A percentile compares a stretch with the other conserved stretches of the same genome.
These are phyloP conservation scores for Starmerella geochares DNA, from an alignment of 805 yeast species.

Conservation along the genomic window DNA sequence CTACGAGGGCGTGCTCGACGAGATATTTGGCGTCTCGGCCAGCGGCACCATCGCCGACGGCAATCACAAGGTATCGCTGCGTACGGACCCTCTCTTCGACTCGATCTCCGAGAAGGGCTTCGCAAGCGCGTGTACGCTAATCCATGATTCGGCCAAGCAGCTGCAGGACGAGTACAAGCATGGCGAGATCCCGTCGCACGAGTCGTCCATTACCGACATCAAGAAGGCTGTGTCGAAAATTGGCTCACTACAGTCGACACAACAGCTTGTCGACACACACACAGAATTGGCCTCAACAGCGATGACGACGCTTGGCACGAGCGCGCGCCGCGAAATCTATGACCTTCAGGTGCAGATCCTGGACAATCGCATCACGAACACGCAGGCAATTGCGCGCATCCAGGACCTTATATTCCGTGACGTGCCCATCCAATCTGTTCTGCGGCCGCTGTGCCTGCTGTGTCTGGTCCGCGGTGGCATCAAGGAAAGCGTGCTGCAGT, in stretches of 20 bases:
- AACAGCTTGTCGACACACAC: slow-evolving; percentile 59
- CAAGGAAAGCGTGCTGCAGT: slow-evolving; percentile 46
- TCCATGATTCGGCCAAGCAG: slow-evolving; percentile 60
- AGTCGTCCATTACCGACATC: slow-evolving; percentile 49
- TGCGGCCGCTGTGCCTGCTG: slow-evolving; percentile 48
- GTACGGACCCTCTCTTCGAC: slow-evolving; percentile 21
- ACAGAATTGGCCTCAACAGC: slow-evolving; percentile 63
- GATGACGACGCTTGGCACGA: slow-evolving; percentile 38
- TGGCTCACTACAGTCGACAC: slow-evolving; percentile 54
- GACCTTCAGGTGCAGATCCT: slow-evolving; percentile 50
- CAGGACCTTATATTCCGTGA: slow-evolving; percentile 43
- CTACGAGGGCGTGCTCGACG: slow-evolving; percentile 74
- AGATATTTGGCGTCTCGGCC: slow-evolving; percentile 42
- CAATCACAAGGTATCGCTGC: slow-evolving; percentile 10
- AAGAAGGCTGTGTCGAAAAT: slow-evolving; percentile 61
- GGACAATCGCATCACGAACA: slow-evolving; percentile 39
- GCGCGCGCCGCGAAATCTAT: slow-evolving; percentile 26
- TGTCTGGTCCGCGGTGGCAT: slow-evolving; percentile 61
- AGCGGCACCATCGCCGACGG: slow-evolving; percentile 27
- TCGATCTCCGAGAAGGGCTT: slow-evolving; percentile 59
- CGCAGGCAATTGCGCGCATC: slow-evolving; percentile 35
- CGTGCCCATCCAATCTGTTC: slow-evolving; percentile 36
- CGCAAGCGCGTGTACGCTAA: slow-evolving; percentile 61
- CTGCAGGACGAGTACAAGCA: slow-evolving; percentile 58
- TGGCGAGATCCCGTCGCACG: slow-evolving; percentile 35